Base-by-base conservation (phyloP, 2,329 filamentous ascomycete species). In the Penicillium hesseltinei region DNA sequence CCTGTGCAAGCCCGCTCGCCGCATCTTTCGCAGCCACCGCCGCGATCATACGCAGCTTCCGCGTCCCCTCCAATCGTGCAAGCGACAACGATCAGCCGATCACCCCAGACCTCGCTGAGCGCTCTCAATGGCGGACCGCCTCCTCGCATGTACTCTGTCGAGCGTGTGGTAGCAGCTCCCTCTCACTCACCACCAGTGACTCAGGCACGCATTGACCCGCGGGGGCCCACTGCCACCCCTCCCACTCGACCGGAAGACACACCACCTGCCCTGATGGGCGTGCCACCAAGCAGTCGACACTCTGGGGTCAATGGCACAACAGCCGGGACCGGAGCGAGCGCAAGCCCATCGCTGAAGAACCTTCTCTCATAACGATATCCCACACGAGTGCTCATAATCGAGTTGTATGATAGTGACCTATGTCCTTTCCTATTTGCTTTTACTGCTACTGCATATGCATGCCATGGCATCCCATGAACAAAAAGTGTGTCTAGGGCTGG, bases 301-400 rank as follows among this genome's bases (percentile, higher is more conserved):
- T 47, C 63, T 0, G 66, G 61, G 10, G 63, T 65, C 43, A 71
- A 70, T 47, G 71, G 67, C 19, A 66, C 68, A 19, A 59, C 67
- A 10, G 60, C 62, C 3, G 69, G 68, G 33, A 74, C 74, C 50
- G 88, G 88, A n/a, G 89, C 89, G 4, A 92, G 89, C 67, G 88
- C 89, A 17, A 92, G 87, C 68, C 88, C 89, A 11, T 91, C 89
- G 10, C 73, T 92, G 60, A 84, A 87, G 65, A 92, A 92, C 67
- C 74, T 92, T 48, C 80, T 92, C 53, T 88, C 85, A 47, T 91
- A 74, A 77, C 47, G 25, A 49, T 27, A 39, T 35, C 21, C 7
- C 19, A 15, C 47, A 46, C 23, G 40, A 47, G 42, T 33, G 42
- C 51, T 48, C 46, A 39, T 40, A 36, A 23, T 36, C 42, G 49